These are phyloP conservation scores for Neurospora africana DNA, from an alignment of 495 filamentous ascomycete genomes.

Conservation along the genomic window DNA sequence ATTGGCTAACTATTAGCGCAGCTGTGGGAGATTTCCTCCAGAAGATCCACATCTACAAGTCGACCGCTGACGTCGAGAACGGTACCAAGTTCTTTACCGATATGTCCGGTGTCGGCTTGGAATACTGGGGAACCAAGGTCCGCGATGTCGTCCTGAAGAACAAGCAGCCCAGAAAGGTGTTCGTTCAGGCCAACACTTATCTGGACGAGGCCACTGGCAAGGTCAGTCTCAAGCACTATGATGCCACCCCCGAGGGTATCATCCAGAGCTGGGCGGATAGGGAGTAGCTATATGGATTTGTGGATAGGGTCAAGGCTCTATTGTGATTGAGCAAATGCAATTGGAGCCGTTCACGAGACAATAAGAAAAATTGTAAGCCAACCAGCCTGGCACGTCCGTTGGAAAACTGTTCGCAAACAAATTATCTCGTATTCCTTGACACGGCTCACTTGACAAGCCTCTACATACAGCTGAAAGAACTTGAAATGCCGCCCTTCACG, in stretches of 20 bases:
- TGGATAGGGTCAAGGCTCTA: neutral
- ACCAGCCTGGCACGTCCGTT: neutral
- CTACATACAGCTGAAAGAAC: neutral
- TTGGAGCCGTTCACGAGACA: neutral
- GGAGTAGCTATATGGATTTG: constrained; percentile 15
- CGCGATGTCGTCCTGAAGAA: constrained; percentile 69
- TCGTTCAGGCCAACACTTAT: constrained; percentile 87
- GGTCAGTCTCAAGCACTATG: constrained; percentile 81
- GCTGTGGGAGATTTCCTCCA: constrained; percentile 85
- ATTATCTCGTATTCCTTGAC: neutral
- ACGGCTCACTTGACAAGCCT: neutral
- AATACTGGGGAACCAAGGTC: constrained; percentile 69
- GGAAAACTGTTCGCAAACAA: neutral
- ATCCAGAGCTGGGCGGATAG: constrained; percentile 87
- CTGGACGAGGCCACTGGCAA: constrained; percentile 55
- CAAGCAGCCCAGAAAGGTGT: constrained; percentile 89
- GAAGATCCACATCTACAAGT: constrained; percentile 88
- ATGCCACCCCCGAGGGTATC: constrained; percentile 72
- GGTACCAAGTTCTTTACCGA: constrained; percentile 69
- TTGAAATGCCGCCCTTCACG: neutral
- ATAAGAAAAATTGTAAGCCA: neutral
- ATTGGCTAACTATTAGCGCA: constrained; percentile 16
- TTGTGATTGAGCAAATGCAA: neutral
- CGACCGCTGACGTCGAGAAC: constrained; percentile 68
- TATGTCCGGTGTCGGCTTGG: constrained; percentile 68